Percentiles rank a stretch among this genome's conserved stretches.
phyloP scores from a whole-genome alignment of 2,329 filamentous ascomycete species.

The Diaporthe australafricana region DNA sequence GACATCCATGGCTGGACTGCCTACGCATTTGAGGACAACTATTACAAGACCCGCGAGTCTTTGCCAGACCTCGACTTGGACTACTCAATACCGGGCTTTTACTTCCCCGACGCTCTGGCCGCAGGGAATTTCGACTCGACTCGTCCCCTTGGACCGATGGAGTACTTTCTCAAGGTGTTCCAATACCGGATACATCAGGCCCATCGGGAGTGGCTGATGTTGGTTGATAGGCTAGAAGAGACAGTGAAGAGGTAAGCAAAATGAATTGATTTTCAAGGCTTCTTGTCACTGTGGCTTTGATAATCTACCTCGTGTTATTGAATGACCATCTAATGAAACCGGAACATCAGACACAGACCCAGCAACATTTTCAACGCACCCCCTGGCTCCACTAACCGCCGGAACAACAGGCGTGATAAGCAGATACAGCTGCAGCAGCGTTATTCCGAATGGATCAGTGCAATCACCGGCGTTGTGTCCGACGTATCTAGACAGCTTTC shows the following conservation, averaged over 20 bases:
- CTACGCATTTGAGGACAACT: conserved; percentile 4
- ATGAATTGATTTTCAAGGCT: neutral
- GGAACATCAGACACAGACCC: neutral
- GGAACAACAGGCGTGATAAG: neutral
- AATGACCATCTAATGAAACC: neutral
- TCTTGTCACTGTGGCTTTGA: neutral
- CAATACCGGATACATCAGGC: neutral
- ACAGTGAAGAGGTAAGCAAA: neutral
- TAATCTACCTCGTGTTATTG: neutral
- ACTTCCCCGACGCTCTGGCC: neutral
- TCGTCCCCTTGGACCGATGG: neutral
- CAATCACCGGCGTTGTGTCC: neutral
- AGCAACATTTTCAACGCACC: neutral
- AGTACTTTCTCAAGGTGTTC: neutral
- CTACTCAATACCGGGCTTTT: neutral
- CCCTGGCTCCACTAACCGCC: fast-evolving
- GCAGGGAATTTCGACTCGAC: neutral
- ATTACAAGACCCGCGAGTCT: neutral
- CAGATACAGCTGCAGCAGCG: neutral
- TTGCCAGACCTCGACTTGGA: neutral
- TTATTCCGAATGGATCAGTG: conserved; percentile 15
- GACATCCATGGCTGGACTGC: neutral
- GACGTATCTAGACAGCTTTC: neutral
- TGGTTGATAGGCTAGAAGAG: neutral
- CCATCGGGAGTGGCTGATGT: neutral